Evolutionary conservation across 345 rosid genomes (phyloP).

Genomic region (Diplotaxis tenuifolia): DNA sequence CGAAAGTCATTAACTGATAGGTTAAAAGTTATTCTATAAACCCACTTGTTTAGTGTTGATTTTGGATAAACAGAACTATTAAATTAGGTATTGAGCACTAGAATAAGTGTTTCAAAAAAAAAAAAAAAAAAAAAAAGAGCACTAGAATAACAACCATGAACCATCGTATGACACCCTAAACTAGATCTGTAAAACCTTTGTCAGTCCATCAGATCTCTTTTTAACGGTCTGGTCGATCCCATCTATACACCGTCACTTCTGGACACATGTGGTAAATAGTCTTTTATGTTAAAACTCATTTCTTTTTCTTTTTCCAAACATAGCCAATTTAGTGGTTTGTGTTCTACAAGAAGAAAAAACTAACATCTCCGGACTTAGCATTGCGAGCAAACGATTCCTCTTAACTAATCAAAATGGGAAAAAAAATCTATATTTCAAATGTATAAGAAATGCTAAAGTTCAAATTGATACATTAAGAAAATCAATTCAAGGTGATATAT

Average conservation of each 20-base stretch:
- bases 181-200: constrained; percentile 18
- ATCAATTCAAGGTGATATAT: not conserved
- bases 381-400: not conserved
- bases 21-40: not conserved
- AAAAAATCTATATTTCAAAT: not conserved
- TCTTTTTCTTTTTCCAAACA: not conserved
- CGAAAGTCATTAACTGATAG: not conserved
- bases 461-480: not conserved
- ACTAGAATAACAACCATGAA: not conserved
- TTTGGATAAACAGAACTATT: not conserved
- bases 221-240: constrained; percentile 15
- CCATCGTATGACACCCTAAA: constrained; percentile 18
- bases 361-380: not conserved
- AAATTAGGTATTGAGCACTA: not conserved
- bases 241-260: constrained; percentile 9
- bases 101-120: too few species aligned
- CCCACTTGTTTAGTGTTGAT: constrained; percentile 15
- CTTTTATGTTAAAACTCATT: not conserved
- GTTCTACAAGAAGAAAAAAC: not conserved
- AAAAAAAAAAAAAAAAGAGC: too few species aligned
- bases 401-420: not conserved
- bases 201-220: constrained; percentile 24
- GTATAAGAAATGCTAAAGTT: not conserved
- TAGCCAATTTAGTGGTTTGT: not conserved
- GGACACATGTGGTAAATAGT: not conserved